Evolutionary conservation across 805 yeast species (phyloP).

Genomic region (Ogataea thermomethanolica): DNA sequence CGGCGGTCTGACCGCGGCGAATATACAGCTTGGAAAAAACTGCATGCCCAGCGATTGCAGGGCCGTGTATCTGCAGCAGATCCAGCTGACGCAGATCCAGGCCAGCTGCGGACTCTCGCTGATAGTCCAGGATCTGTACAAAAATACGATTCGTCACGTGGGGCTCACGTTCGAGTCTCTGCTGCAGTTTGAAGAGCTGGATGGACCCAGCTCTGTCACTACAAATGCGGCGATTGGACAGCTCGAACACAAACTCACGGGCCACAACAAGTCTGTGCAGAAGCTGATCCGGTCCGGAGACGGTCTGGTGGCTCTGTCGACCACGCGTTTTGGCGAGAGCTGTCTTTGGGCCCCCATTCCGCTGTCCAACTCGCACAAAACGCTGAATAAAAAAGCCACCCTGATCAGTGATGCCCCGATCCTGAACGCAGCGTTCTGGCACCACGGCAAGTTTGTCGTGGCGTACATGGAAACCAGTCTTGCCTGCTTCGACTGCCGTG

Average conservation of each 20-base stretch:
- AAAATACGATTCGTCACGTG: conserved; percentile 34
- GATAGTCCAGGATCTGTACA: conserved; percentile 43
- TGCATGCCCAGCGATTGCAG: conserved; percentile 32
- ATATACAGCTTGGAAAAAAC: conserved; percentile 23
- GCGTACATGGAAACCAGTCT: conserved; percentile 43
- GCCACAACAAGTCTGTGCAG: conserved; percentile 80
- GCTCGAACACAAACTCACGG: conserved; percentile 64
- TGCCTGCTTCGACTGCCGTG: conserved; percentile 61
- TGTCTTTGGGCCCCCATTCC: conserved; percentile 53
- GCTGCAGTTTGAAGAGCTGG: conserved; percentile 22
- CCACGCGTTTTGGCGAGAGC: conserved; percentile 60
- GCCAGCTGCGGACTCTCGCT: conserved; percentile 34
- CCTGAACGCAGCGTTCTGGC: conserved; percentile 45
- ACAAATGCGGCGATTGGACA: conserved; percentile 22
- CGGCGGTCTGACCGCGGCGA: conserved; percentile 15
- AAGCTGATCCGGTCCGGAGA: conserved; percentile 61
- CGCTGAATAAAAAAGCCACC: conserved; percentile 35
- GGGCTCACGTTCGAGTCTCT: conserved; percentile 31
- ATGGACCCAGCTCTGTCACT: neutral
- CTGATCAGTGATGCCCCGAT: conserved; percentile 45
- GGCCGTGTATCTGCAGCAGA: conserved; percentile 24
- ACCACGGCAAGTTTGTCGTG: conserved; percentile 43
- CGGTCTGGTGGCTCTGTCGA: conserved; percentile 58
- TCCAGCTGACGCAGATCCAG: conserved; percentile 15
- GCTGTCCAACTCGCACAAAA: conserved; percentile 25